Evolutionary conservation across 2,329 filamentous ascomycete genomes (phyloP).

Genomic region (Colletotrichum endophyticum): DNA sequence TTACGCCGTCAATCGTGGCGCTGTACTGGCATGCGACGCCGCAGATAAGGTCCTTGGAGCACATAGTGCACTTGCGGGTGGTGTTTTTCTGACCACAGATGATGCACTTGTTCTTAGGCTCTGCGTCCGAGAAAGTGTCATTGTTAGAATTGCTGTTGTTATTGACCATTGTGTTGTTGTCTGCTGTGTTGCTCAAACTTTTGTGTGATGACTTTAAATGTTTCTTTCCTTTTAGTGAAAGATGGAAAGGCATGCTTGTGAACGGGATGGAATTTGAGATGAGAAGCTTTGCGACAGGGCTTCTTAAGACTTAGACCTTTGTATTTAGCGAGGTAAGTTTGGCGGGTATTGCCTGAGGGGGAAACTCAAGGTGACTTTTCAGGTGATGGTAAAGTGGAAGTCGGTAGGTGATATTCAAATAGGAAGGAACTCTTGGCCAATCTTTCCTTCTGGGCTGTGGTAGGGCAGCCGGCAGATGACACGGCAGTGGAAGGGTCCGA

Average conservation of each 20-base stretch:
- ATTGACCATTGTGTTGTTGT: neutral
- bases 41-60: neutral
- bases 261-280: neutral
- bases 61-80: neutral
- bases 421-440: fast-evolving
- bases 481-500: neutral
- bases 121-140: fast-evolving
- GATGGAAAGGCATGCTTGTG: neutral
- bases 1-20: no score
- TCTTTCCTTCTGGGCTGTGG: neutral
- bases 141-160: fast-evolving
- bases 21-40: no score
- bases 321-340: neutral
- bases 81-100: neutral
- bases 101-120: neutral
- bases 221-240: neutral
- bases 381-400: neutral
- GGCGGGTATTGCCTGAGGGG: fast-evolving
- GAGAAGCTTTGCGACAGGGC: neutral
- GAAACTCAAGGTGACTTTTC: neutral
- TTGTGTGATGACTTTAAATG: fast-evolving
- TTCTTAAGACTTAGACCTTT: fast-evolving
- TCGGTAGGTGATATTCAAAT: fast-evolving
- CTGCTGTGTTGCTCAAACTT: neutral
- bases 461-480: neutral